These are phyloP conservation scores for Candolleomyces efflorescens DNA, from an alignment of 768 basidiomycete genomes.

Conservation along the genomic window DNA sequence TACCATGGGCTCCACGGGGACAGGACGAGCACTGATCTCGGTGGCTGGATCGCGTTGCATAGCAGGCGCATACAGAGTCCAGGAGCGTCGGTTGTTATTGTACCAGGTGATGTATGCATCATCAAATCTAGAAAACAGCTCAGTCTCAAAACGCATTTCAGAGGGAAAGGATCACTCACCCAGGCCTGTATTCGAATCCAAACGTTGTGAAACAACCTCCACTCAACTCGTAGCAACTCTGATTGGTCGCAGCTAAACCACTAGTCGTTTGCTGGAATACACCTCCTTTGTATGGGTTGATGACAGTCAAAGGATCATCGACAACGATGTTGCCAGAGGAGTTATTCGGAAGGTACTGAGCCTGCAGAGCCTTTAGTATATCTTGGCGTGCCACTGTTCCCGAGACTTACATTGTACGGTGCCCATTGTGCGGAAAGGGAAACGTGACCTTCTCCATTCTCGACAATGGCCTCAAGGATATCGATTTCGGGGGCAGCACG, in stretches of 20 bases:
- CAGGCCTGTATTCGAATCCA: conserved; percentile 48
- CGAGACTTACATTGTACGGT: conserved; percentile 52
- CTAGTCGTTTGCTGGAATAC: conserved; percentile 68
- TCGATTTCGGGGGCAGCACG: conserved; percentile 64
- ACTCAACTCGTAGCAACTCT: conserved; percentile 52
- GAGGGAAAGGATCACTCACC: conserved; percentile 19
- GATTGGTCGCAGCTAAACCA: conserved; percentile 55
- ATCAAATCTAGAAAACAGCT: conserved; percentile 36
- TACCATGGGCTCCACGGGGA: conserved; percentile 69
- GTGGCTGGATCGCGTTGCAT: conserved; percentile 45
- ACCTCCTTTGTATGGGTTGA: conserved; percentile 62
- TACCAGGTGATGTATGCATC: conserved; percentile 67
- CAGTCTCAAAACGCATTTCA: background rate
- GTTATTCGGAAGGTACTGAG: conserved; percentile 50
- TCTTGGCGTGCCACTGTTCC: conserved; percentile 20
- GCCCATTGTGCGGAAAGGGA: conserved; percentile 48
- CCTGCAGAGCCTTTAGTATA: conserved; percentile 32
- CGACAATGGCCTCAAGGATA: conserved; percentile 50
- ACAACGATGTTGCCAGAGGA: conserved; percentile 38
- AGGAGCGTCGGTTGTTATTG: conserved; percentile 46
- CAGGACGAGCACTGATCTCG: conserved; percentile 49
- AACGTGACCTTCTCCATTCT: conserved; percentile 26
- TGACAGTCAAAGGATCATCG: conserved; percentile 37
- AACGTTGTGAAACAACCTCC: conserved; percentile 29
- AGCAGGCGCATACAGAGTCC: conserved; percentile 52